Base-by-base conservation (phyloP, 23 red algal species). In the Cyanidioschyzon merolae region DNA sequence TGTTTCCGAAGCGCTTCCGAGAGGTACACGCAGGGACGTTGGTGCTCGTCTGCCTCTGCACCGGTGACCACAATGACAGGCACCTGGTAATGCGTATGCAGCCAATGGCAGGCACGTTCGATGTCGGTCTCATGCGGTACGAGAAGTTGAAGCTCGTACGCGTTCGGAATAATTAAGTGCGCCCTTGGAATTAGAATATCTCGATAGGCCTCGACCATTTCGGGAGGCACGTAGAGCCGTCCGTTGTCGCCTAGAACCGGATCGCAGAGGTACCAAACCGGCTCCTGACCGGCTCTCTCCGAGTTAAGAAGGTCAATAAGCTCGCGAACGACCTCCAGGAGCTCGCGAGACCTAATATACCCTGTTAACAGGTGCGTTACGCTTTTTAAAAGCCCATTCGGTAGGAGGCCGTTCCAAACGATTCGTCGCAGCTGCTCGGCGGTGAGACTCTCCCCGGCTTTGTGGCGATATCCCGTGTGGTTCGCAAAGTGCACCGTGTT, bases 181-280 rank as follows among this genome's bases (percentile, higher is more conserved):
- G 94, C 94, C n/a, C 68, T 51, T 1, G 40, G 79, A 17, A 89
- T 67, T 2, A 98, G 59, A 27, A 18, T 34, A 35, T 74, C 45
- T 15, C 82, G 75, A 68, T 98, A 98, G 1, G 91, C 76, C 30
- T 83, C 50, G 50, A 92, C 71, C 58, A 98, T 57, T 39, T 54
- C 77, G 35, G 58, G 59, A 29, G 84, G 82, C 39, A 92, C 89
- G 76, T 98, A 98, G n/a, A 92, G 81, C 0, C 82, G 82, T 27
- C 88, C 88, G 37, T 88, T 74, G 74, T 98, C 88, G 37, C 94
- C 94, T 59, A 98, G 68, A 21, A 98, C 94, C 1, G 94, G 94
- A 40, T 98, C 94, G 81, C 94, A 98, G 21, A 98, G 84, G 74
- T 84, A 88, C 12, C 29, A 21, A 0, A 98, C 75, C 1, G 82